Evolutionary conservation across 2,329 filamentous ascomycete genomes (phyloP), one percentile per base, ranked within the genome.

Genomic region (Daldinia sp.): DNA sequence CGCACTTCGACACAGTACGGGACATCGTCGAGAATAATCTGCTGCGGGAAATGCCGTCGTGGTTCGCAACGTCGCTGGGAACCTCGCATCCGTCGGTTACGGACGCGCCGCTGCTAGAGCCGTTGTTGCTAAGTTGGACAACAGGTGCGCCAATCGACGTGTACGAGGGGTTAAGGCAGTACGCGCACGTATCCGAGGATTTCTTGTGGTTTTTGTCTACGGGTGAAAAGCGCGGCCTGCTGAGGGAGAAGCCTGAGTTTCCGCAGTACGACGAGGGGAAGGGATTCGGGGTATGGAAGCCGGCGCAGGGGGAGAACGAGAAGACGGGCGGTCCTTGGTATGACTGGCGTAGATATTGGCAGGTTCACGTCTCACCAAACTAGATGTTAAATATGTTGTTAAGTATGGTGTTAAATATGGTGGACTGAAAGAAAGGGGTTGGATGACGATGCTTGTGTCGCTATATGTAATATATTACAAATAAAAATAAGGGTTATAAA

Each of bases 21-120:
- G 83, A 84, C 6, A 77, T 90, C 1, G 85, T 85, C 1, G 74
- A 79, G 17, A 74, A 77, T 61, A 77, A 84, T 47, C 75, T 83
- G 64, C 68, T 76, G 60, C 75, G 81, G 56, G 74, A 79, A 11
- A 78, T 80, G 45, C 71, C 80, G 3, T 77, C 78, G 1, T 86
- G 84, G 84, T 86, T 86, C 73, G 73, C 85, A 69, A 86, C 84
- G 1, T 81, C 80, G 25, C 71, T 85, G 1, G 82, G 82, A 29
- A 86, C 84, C 0, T 77, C 86, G 0, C 88, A 91, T 69, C 87
- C 88, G 0, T 86, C 83, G 8, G 85, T 89, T 17, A 90, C 88
- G 0, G 88, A 90, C 70, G 88, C 88, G 13, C 87, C 88, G 0
- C 77, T 90, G 2, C 81, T 91, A 6, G 83, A 89, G 63, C 88